Base-by-base conservation (phyloP, 306 rosid species). In the Trichosanthes cucumerina region DNA sequence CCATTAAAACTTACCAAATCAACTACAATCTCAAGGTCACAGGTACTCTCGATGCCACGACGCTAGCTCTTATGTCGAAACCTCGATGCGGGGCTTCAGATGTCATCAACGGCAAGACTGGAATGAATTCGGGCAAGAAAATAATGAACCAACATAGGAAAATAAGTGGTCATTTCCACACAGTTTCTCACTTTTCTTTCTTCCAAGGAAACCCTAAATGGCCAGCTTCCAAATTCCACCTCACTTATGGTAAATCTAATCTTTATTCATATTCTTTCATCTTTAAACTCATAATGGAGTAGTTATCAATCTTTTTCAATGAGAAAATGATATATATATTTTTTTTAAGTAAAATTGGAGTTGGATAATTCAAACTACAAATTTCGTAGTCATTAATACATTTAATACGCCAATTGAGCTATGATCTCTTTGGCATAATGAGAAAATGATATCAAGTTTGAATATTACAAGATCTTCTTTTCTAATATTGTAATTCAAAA, bases 1-100 rank as follows among this genome's bases (percentile, higher is more conserved):
- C 86, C 63, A 73, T 80, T 75, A 50, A 77, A 75, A 56, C 86
- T 19, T 80, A 84, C 80, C 86, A 80, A 11, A 23, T 57, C 38
- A 59, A 72, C 36, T 80, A 70, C 65, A 73, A 72, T 39, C 75
- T 84, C 39, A 41, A 80, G n/a, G 83, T 53, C 36, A 77, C 83
- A 1, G 81, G 86, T 33, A 31, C 69, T 52, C 36, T 80, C 19
- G 79, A 84, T 64, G 10, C 81, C 34, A 31, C 14, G 11, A 83
- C 83, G 7, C 41, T 23, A 6, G 73, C 73, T 31, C 60, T 43
- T 13, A 83, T 83, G 86, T 79, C 50, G 15, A 28, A 53, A 77
- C 81, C 86, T 1, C 76, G 83, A 23, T 80, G 86, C 11, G 83
- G 84, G 15, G 62, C 69, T 33, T 68, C 81, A 0, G 84, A 83